These are phyloP conservation scores for Centella asiatica DNA, from an alignment of 129 eudicot species.

Conservation along the genomic window DNA sequence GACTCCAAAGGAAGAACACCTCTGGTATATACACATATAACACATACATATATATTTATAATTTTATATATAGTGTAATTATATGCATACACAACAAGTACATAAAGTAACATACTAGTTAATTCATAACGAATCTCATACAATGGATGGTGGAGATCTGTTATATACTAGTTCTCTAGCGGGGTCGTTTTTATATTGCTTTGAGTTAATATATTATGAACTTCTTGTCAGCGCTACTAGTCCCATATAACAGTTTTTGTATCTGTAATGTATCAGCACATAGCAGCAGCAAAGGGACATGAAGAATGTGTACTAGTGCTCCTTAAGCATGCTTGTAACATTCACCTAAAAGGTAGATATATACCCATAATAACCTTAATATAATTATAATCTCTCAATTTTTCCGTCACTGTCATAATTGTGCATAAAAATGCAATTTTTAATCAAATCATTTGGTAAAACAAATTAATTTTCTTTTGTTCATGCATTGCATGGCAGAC, in stretches of 20 bases:
- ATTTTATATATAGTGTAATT: no score
- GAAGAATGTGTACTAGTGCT: conserved; percentile 90
- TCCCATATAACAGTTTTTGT: not conserved
- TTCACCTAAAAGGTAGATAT: conserved; percentile 58
- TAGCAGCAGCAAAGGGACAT: conserved; percentile 85
- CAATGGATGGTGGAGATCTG: no score
- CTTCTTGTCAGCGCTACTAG: not conserved
- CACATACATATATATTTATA: not conserved
- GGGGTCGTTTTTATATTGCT: no score
- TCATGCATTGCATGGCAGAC: conserved; percentile 49
- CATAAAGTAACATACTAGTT: no score
- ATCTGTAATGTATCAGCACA: conserved; percentile 43
- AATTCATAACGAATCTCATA: no score
- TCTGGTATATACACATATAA: conserved; percentile 37
- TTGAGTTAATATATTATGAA: not conserved
- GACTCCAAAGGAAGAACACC: conserved; percentile 87
- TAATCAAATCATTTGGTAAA: no score
- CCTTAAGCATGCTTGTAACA: conserved; percentile 77
- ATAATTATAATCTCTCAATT: no score
- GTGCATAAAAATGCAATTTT: not conserved
- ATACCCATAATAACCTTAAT: not conserved
- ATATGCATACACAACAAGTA: no score
- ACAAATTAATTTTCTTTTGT: no score
- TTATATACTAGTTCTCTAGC: no score
- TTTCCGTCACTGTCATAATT: no score